Percentiles rank a stretch among this genome's conserved stretches.
phyloP scores from a whole-genome alignment of 768 basidiomycete genomes.

The Gloeopeniophorella convolvens region DNA sequence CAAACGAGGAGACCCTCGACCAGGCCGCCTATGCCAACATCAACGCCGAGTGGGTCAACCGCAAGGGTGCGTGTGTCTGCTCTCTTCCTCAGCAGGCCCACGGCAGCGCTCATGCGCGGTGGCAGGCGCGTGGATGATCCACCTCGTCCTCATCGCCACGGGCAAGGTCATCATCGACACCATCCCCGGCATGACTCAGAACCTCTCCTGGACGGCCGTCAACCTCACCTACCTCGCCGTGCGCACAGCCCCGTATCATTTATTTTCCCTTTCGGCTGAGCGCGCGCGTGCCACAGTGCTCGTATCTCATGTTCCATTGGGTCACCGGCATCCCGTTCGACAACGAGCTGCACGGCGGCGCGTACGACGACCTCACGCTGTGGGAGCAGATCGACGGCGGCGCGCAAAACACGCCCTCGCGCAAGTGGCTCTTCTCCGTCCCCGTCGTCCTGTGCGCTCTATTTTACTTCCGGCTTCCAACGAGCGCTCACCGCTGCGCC shows the following conservation, averaged over 20 bases:
- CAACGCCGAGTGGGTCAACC: conserved; percentile 92
- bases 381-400: conserved; percentile 99
- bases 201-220: conserved; percentile 92
- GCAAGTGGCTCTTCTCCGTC: conserved; percentile 91
- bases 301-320: conserved; percentile 98
- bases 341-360: conserved; percentile 79
- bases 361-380: conserved; percentile 93
- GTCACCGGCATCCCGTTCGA: conserved; percentile 97
- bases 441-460: conserved; percentile 78
- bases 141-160: conserved; percentile 83
- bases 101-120: background rate
- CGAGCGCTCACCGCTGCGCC: conserved; percentile 14
- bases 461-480: conserved; percentile 1
- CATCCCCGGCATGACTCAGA: conserved; percentile 88
- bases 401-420: conserved; percentile 96
- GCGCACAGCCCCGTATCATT: conserved; percentile 30
- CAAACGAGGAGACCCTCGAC: conserved; percentile 70
- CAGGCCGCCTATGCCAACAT: conserved; percentile 76
- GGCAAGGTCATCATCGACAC: conserved; percentile 94
- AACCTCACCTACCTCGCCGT: conserved; percentile 89
- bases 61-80: conserved; percentile 71
- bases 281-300: conserved; percentile 27
- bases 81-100: background rate
- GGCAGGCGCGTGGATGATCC: conserved; percentile 95
- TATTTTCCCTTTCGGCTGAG: background rate